Base-by-base conservation (phyloP, 805 yeast genomes). In the Saccharomyces kudriavzevii region DNA sequence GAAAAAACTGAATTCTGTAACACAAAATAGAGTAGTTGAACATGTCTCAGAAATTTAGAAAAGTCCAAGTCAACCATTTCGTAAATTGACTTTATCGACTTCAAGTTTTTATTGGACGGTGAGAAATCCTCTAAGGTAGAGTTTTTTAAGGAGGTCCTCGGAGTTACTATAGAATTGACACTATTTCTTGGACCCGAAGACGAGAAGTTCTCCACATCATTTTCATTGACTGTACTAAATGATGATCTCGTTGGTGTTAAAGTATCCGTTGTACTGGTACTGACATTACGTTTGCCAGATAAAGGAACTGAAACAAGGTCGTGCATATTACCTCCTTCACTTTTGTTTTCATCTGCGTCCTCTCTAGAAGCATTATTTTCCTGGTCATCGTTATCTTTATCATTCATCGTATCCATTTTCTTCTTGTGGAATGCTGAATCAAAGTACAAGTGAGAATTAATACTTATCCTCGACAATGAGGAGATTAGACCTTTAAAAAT, bases 361-460 rank as follows among this genome's bases (percentile, higher is more conserved):
- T 29, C 17, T 35, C 53, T 51, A 11, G 52, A 50, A 10, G 53
- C 56, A 13, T 51, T 35, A 45, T 8, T 13, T n/a, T 28, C 35
- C 31, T 50, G 56, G 17, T 26, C 58, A 58, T 26, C 55, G 49
- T 49, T 46, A 14, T 49, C 49, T 26, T 46, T 51, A 24, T n/a
- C 45, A 45, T 24, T 45, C 2, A 20, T 11, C 14, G 22, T n/a
- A 13, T 30, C 43, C 25, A 48, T 29, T 30, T n/a, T 22, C 13
- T n/a, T 27, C 13, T 30, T 28, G 25, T 40, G 46, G 28, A 22
- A 45, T 45, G 52, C 24, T 25, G 65, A 60, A 49, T 74, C 72
- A 51, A 85, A 71, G 64, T 80, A 85, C n/a, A 86, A 64, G 49
- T 78, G 74, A 8, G 88, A 86, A 62, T 83, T 83, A 53, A 85